These are phyloP conservation scores for Quercus agrifolia DNA, from an alignment of 306 rosid species.

Conservation along the genomic window DNA sequence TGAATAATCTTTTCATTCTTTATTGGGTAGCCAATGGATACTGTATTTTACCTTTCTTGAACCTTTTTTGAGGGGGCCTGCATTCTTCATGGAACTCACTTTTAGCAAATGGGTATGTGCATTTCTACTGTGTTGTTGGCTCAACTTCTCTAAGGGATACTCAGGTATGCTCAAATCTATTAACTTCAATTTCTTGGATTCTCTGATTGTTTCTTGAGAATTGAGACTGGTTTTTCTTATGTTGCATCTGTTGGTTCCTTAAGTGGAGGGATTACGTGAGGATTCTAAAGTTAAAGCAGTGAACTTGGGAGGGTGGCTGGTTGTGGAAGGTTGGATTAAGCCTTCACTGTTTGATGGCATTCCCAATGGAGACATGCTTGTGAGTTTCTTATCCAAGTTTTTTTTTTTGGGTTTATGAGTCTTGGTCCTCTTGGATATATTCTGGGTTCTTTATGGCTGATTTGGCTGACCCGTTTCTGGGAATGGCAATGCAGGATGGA, in stretches of 20 bases:
- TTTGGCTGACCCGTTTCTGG: slow-evolving; percentile 17
- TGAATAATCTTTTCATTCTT: slow-evolving; percentile 27
- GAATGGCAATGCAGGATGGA: slow-evolving; percentile 63
- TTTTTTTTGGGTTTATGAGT: neutral
- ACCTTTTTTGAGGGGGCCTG: slow-evolving; percentile 30
- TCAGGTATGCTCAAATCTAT: slow-evolving; percentile 46
- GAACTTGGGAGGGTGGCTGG: slow-evolving; percentile 97
- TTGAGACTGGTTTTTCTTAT: slow-evolving; percentile 5
- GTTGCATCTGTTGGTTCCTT: slow-evolving; percentile 18
- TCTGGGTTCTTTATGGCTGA: slow-evolving; percentile 12
- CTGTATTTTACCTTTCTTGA: slow-evolving; percentile 32
- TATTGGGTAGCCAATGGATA: slow-evolving; percentile 36
- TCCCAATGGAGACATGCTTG: slow-evolving; percentile 91
- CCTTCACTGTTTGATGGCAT: slow-evolving; percentile 93
- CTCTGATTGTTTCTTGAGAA: neutral
- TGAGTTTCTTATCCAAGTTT: slow-evolving; percentile 34
- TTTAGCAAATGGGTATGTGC: slow-evolving; percentile 58
- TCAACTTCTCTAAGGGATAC: slow-evolving; percentile 46
- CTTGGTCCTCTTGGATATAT: neutral
- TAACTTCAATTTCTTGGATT: slow-evolving; percentile 18
- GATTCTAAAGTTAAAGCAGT: slow-evolving; percentile 74
- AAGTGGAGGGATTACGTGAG: slow-evolving; percentile 71
- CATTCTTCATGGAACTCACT: slow-evolving; percentile 72
- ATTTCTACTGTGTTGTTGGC: slow-evolving; percentile 51
- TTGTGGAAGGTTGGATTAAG: slow-evolving; percentile 94